phyloP scores from a whole-genome alignment of 495 filamentous ascomycete genomes.

The Pseudoneurospora amorphoporcata region DNA sequence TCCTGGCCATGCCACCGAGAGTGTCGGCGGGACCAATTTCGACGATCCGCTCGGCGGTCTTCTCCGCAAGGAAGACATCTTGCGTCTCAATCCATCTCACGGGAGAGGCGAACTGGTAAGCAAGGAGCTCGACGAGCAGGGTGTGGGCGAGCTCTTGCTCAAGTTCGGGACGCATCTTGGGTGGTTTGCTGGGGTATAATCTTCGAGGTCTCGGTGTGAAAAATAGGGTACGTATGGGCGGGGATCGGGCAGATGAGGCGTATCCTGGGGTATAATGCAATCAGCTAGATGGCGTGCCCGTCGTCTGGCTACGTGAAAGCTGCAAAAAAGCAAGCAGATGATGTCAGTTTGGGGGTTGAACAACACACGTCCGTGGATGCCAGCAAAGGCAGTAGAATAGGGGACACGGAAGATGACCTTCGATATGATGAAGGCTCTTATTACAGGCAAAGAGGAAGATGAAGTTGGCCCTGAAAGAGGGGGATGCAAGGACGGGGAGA shows the following conservation, averaged over 20 bases:
- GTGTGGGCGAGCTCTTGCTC: conserved; percentile 98
- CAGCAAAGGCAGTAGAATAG: not conserved
- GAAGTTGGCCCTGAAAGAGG: not conserved
- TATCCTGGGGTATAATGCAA: conserved; percentile 1
- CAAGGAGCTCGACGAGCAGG: conserved; percentile 92
- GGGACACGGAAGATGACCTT: not conserved
- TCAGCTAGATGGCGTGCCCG: not conserved
- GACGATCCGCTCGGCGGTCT: conserved; percentile 91
- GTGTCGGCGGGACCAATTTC: conserved; percentile 97
- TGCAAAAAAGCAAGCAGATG: not conserved
- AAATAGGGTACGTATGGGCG: not conserved
- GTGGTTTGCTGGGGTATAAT: not conserved
- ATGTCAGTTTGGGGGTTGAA: not conserved
- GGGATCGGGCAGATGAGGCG: not conserved
- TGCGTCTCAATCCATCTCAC: conserved; percentile 99
- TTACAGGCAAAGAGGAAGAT: not conserved
- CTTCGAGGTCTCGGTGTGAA: not conserved
- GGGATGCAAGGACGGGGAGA: not conserved
- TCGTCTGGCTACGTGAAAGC: not conserved
- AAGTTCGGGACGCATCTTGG: conserved; percentile 89
- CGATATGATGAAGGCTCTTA: not conserved
- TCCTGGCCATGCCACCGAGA: conserved; percentile 94
- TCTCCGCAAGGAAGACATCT: conserved; percentile 96
- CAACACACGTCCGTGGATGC: not conserved
- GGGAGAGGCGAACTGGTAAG: conserved; percentile 97